Conservation (phyloP, 352 stramenopile genomes). For the Globisporangium canariense region DNA sequence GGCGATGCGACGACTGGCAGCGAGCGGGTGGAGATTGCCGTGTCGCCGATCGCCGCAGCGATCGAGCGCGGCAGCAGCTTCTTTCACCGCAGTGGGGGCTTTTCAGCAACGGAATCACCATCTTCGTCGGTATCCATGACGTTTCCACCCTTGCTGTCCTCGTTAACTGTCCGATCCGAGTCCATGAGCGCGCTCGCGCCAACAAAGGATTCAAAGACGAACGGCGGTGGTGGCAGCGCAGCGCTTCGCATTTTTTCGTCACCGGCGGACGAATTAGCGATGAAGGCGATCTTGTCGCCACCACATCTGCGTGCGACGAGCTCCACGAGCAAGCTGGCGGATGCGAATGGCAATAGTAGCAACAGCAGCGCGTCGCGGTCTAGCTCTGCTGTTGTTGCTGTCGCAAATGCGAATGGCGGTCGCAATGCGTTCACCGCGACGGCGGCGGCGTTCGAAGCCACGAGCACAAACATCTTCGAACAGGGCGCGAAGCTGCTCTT, state of each 20-base stretch:
- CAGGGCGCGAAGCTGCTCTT: slow-evolving; percentile 32
- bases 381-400: too few relatives aligned
- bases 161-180: not conserved
- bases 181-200: not conserved
- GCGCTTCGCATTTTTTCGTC: slow-evolving; percentile 50
- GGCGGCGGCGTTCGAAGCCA: not conserved
- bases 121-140: not conserved
- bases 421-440: not conserved
- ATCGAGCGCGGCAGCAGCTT: not conserved
- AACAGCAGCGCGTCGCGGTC: too few relatives aligned
- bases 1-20: not conserved
- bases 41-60: not conserved
- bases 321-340: slow-evolving; percentile 3
- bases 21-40: not conserved
- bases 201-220: slow-evolving; percentile 11
- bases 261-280: slow-evolving; percentile 39
- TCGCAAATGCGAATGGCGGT: not conserved
- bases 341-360: not conserved
- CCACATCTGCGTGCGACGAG: slow-evolving; percentile 16
- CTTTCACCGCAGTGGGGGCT: not conserved
- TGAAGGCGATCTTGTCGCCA: slow-evolving; percentile 56
- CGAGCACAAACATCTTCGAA: slow-evolving; percentile 7
- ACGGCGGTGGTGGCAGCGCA: slow-evolving; percentile 5
- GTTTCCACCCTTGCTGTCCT: not conserved
- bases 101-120: not conserved